A percentile compares a stretch with the other conserved stretches of the same genome.
Conservation (phyloP, 2,329 filamentous ascomycete species). For the Xylariaceae sp. region DNA sequence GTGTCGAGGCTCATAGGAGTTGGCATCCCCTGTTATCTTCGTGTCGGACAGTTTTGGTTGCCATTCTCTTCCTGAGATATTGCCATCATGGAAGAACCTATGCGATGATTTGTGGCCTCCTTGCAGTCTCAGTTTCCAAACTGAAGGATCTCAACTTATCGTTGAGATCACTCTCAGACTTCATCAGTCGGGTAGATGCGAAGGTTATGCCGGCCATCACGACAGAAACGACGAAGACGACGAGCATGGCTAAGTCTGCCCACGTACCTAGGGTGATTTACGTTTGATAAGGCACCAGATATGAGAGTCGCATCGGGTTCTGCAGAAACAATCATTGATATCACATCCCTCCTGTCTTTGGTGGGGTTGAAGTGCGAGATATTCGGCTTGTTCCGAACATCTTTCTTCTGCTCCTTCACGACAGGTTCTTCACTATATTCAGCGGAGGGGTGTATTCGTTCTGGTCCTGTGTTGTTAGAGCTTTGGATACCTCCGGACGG, state of each 20-base stretch:
- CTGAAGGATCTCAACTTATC: neutral
- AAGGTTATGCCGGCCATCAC: conserved; percentile 1
- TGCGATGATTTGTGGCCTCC: neutral
- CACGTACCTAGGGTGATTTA: conserved; percentile 12
- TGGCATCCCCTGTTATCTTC: neutral
- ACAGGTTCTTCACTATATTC: neutral
- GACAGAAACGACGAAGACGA: neutral
- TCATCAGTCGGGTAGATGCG: conserved; percentile 3
- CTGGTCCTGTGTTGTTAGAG: neutral
- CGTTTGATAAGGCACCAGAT: conserved; percentile 9
- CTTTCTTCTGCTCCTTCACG: neutral
- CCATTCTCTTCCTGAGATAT: neutral
- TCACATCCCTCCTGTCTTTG: neutral
- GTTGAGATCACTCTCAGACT: neutral
- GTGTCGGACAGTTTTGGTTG: neutral
- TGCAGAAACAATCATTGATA: conserved; percentile 5
- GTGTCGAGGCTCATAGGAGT: neutral
- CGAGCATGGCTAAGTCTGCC: conserved; percentile 1
- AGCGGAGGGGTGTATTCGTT: neutral
- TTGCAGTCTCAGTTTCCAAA: neutral
- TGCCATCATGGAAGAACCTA: neutral
- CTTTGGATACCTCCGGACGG: neutral
- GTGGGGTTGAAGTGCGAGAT: conserved; percentile 2
- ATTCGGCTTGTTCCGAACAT: neutral
- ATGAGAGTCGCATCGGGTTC: neutral